Evolutionary conservation across 805 yeast species (phyloP).

Genomic region (Saccharomycopsis sp.): DNA sequence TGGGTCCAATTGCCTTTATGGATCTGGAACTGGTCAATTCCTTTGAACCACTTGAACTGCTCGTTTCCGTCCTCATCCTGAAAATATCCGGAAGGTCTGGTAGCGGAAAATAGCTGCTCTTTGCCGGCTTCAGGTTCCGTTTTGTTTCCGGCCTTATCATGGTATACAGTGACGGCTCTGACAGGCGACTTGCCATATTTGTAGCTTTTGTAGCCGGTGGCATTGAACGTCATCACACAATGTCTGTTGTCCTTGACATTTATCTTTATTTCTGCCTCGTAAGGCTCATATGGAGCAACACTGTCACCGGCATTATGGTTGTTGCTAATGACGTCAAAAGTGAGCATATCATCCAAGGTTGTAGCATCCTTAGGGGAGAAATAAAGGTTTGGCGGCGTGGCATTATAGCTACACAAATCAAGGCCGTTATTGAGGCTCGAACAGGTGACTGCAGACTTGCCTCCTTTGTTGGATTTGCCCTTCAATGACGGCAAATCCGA

Average conservation of each 20-base stretch:
- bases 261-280: constrained; percentile 55
- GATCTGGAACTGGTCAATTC: constrained; percentile 57
- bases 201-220: constrained; percentile 34
- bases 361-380: constrained; percentile 32
- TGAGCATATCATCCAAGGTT: constrained; percentile 38
- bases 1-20: constrained; percentile 60
- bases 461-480: constrained; percentile 7
- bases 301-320: constrained; percentile 31
- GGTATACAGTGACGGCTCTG: constrained; percentile 49
- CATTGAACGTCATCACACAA: constrained; percentile 56
- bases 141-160: constrained; percentile 25
- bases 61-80: constrained; percentile 36
- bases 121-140: not conserved
- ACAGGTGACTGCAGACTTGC: constrained; percentile 32
- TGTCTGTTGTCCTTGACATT: constrained; percentile 54
- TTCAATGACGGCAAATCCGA: constrained; percentile 61
- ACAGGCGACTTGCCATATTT: constrained; percentile 48
- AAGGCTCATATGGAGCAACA: constrained; percentile 55
- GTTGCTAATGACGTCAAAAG: constrained; percentile 44
- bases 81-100: constrained; percentile 24
- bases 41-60: constrained; percentile 46
- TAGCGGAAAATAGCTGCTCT: not conserved
- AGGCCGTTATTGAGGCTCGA: constrained; percentile 31
- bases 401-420: constrained; percentile 47
- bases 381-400: constrained; percentile 42